Base-by-base conservation (phyloP, 2,329 filamentous ascomycete genomes). In the Sarocladium strictum region DNA sequence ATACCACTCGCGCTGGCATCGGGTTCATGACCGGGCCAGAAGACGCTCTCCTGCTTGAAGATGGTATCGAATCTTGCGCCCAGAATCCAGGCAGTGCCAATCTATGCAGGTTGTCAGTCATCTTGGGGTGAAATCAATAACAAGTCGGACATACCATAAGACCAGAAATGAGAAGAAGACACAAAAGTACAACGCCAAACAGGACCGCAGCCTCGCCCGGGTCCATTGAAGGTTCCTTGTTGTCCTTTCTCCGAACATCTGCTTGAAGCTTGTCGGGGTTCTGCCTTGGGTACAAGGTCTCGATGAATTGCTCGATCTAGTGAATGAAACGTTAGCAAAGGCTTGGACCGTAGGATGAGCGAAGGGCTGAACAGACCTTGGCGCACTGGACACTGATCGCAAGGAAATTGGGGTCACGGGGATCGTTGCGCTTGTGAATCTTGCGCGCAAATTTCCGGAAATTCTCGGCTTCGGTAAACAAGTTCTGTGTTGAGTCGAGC, bases 351-450 rank as follows among this genome's bases (percentile, higher is more conserved):
- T n/a, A n/a, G n/a, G n/a, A n/a, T n/a, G n/a, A n/a, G n/a, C n/a
- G n/a, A n/a, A n/a, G n/a, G n/a, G n/a, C n/a, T n/a, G n/a, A 14
- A n/a, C 17, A 43, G 66, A 93, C 89, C 80, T 90, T 91, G 65
- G 84, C 93, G 67, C 93, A 96, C 54, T 89, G 87, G 59, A 91
- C 84, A 71, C 91, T 96, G 66, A 99, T 97, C 65, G 90, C 86
- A 45, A 97, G 75, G 74, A 87, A 99, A 68, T 92, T 93, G 43
- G 93, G 94, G 65, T 99, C 94, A 63, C 86, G 85, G 0, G 94
- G 93, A 59, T 92, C 90, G 71, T 97, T 97, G 82, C 94, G 97
- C 76, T 87, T 85, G 65, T 92, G 87, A 69, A 99, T 97, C 69
- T 81, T 84, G 62, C 88, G 84, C 9, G 83, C 78, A 64, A 95